Percentiles rank a stretch among this genome's conserved stretches.
Evolutionary conservation across 768 basidiomycete species (phyloP).

Genomic region (Serendipita sp.): DNA sequence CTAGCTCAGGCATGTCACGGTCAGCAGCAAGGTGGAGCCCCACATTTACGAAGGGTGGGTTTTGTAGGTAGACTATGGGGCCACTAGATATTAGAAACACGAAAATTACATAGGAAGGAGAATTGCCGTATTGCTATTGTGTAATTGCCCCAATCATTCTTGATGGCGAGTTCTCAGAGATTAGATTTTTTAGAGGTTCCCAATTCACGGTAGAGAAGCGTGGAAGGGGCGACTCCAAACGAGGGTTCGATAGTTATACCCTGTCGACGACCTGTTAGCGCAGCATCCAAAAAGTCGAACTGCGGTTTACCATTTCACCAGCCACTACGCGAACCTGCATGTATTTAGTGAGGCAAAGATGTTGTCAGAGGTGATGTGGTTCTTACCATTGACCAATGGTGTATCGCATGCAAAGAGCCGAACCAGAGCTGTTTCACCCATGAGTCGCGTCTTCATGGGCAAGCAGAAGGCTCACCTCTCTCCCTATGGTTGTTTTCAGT

Average conservation of each 20-base stretch:
- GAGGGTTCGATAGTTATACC: constrained; percentile 51
- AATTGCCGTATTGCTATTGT: too few species aligned
- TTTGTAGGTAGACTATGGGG: too few species aligned
- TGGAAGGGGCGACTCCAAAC: constrained; percentile 78
- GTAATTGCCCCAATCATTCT: too few species aligned
- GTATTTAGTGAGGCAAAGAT: constrained; percentile 6
- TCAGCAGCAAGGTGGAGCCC: background rate
- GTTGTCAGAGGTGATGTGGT: background rate
- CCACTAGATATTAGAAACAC: too few species aligned
- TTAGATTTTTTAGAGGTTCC: background rate
- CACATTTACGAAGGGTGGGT: too few species aligned
- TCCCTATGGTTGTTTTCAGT: constrained; percentile 62
- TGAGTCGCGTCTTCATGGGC: constrained; percentile 5
- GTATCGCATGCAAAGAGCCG: constrained; percentile 67
- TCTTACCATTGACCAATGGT: constrained; percentile 80
- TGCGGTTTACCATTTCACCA: constrained; percentile 49
- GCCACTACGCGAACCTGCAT: constrained; percentile 63
- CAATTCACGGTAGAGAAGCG: constrained; percentile 46
- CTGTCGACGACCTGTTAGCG: constrained; percentile 22
- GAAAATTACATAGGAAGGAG: too few species aligned
- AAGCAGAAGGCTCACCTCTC: constrained; percentile 38
- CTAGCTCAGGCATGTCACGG: constrained; percentile 36
- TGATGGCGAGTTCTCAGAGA: too few species aligned
- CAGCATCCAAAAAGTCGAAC: constrained; percentile 1
- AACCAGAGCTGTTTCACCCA: constrained; percentile 53